Evolutionary conservation across 2,329 filamentous ascomycete genomes (phyloP), one percentile per base, ranked within the genome.

Genomic region (Sporothrix brasiliensis): DNA sequence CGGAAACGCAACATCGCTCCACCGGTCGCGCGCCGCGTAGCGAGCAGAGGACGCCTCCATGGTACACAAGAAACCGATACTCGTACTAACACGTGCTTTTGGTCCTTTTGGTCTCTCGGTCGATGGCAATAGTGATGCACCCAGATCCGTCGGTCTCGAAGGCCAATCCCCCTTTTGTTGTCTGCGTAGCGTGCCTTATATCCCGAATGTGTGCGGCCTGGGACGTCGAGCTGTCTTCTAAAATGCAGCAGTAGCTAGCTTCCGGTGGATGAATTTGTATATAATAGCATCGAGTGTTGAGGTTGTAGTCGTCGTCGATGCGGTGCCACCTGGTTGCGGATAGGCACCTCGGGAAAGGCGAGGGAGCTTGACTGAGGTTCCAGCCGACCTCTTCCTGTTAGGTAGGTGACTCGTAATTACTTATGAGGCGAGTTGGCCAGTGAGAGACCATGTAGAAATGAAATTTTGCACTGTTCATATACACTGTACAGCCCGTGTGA

Each of bases 41-140:
- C 95, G 91, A 81, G 94, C 94, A 79, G 94, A 96, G 79, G 94
- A 91, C 79, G 95, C 94, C 88, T 98, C 94, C 94, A 98, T 92
- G 74, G 49, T 56, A 16, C 16, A 30, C n/a, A 47, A 30, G 39
- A 34, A 49, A 14, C 50, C 16, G 27, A 14, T n/a, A 14, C 6
- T 63, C 58, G 39, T 14, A 14, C 21, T 16, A 9, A 49, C n/a
- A 7, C 30, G 16, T 10, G 69, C 21, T 16, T 47, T 19, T 63
- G n/a, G 16, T 21, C 21, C 21, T 16, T 47, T 19, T 63, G n/a
- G 16, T 21, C 21, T 14, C 39, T 47, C 21, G 58, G 58, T 58
- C 30, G 13, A 21, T 30, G 39, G 14, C 13, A 53, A 52, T 52
- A 19, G 34, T 14, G 21, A 41, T 19, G 56, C 21, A 52, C 27